Evolutionary conservation across 2,329 filamentous ascomycete genomes (phyloP).

Genomic region (Diatrype stigma): DNA sequence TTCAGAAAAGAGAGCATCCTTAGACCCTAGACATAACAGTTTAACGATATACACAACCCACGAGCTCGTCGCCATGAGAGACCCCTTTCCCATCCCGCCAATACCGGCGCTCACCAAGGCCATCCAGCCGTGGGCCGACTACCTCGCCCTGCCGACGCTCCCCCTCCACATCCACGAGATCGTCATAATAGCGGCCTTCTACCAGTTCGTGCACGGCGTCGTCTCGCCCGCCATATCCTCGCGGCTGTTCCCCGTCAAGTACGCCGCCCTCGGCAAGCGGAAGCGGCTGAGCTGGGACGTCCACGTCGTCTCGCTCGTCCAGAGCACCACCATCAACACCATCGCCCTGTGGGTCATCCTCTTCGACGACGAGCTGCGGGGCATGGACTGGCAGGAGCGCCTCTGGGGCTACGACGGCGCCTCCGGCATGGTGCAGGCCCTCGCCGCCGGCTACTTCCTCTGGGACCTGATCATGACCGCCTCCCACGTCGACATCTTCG

Average conservation of each 20-base stretch:
- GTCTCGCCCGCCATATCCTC: constrained; percentile 65
- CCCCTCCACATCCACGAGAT: constrained; percentile 78
- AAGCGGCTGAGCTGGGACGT: constrained; percentile 80
- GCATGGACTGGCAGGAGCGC: constrained; percentile 63
- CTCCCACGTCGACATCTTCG: constrained; percentile 67
- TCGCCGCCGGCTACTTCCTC: constrained; percentile 77
- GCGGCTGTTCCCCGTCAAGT: constrained; percentile 58
- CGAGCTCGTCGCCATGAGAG: constrained; percentile 59
- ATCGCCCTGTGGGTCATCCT: constrained; percentile 72
- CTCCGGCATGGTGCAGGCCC: constrained; percentile 67
- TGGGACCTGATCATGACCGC: constrained; percentile 75
- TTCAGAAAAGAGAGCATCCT: too few species aligned
- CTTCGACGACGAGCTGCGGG: constrained; percentile 61
- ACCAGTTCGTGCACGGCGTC: constrained; percentile 62
- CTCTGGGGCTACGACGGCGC: constrained; percentile 76
- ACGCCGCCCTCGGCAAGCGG: constrained; percentile 55
- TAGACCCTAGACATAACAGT: too few species aligned
- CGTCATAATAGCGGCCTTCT: constrained; percentile 59
- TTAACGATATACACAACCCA: not conserved
- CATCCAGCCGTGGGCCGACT: constrained; percentile 61
- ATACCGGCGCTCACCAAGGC: constrained; percentile 53
- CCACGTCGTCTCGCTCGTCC: constrained; percentile 78
- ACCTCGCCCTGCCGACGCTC: constrained; percentile 59
- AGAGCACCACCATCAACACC: constrained; percentile 67
- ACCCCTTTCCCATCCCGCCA: constrained; percentile 65